Evolutionary conservation across 306 rosid species (phyloP).

Genomic region (Prosopis cineraria): DNA sequence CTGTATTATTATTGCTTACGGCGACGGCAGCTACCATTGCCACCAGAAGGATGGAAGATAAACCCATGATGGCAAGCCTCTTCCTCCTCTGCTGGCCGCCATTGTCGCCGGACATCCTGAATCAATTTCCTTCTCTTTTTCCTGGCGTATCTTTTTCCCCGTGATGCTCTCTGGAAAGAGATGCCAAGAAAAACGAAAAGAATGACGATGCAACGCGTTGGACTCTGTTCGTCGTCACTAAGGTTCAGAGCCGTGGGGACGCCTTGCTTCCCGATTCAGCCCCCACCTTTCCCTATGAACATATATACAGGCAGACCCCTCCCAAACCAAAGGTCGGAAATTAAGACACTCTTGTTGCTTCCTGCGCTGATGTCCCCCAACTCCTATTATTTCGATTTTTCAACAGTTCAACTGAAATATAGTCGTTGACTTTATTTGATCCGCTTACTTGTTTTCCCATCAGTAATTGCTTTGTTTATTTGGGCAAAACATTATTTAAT

Average conservation of each 20-base stretch:
- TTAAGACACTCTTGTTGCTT: neutral
- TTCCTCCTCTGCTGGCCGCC: neutral
- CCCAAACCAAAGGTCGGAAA: neutral
- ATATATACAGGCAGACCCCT: too few species aligned
- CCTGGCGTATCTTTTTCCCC: neutral
- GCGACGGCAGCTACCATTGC: slow-evolving; percentile 30
- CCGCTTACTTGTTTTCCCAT: neutral
- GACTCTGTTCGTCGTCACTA: neutral
- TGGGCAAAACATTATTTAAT: neutral
- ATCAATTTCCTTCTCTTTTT: neutral
- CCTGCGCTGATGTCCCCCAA: neutral
- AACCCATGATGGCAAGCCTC: neutral
- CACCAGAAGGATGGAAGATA: neutral
- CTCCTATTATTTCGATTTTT: neutral
- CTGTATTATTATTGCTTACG: neutral
- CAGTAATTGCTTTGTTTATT: neutral
- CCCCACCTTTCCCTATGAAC: slow-evolving; percentile 21
- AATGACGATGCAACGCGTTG: neutral
- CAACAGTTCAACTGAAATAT: neutral
- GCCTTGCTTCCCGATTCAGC: neutral
- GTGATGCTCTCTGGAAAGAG: neutral
- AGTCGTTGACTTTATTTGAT: neutral
- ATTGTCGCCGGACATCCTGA: neutral
- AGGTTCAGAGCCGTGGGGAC: slow-evolving; percentile 24
- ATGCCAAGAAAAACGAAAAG: neutral